A percentile compares a stretch with the other conserved stretches of the same genome.
Conservation (phyloP, 345 rosid genomes). For the Eucalyptus tenuipes region DNA sequence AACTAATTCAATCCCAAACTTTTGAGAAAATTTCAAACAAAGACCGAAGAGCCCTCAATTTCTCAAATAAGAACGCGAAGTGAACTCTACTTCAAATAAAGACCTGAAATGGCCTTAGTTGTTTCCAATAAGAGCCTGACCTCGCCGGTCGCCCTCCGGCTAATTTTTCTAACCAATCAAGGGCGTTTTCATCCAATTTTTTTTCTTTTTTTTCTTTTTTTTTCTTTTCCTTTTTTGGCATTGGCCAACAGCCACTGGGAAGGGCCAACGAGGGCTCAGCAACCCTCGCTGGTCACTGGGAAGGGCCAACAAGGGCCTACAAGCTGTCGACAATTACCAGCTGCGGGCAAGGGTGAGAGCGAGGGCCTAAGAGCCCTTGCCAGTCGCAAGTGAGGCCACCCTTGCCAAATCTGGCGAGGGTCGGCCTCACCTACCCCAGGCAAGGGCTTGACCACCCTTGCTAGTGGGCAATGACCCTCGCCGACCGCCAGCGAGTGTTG, state of each 20-base stretch:
- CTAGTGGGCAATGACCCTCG: rapidly evolving
- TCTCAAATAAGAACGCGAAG: rapidly evolving
- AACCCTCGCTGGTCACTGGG: rapidly evolving
- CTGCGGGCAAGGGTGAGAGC: rapidly evolving
- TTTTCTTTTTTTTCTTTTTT: rapidly evolving
- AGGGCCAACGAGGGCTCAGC: rapidly evolving
- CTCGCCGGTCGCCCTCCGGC: rapidly evolving
- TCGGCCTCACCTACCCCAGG: rapidly evolving
- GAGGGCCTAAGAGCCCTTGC: rapidly evolving
- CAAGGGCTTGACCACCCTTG: too few species aligned
- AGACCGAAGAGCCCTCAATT: rapidly evolving
- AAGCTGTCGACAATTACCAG: rapidly evolving
- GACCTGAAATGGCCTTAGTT: rapidly evolving
- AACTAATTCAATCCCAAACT: rapidly evolving
- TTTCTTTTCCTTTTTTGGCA: rapidly evolving
- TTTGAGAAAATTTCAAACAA: rapidly evolving
- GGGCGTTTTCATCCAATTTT: rapidly evolving
- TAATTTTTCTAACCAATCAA: rapidly evolving
- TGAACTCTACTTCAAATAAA: rapidly evolving
- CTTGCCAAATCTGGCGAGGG: rapidly evolving
- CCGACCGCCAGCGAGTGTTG: rapidly evolving
- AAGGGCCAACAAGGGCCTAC: rapidly evolving
- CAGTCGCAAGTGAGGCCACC: rapidly evolving
- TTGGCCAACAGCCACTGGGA: rapidly evolving
- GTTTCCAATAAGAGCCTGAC: rapidly evolving